Evolutionary conservation across 2,329 filamentous ascomycete species (phyloP).

Genomic region (Beauveria rudraprayagi): DNA sequence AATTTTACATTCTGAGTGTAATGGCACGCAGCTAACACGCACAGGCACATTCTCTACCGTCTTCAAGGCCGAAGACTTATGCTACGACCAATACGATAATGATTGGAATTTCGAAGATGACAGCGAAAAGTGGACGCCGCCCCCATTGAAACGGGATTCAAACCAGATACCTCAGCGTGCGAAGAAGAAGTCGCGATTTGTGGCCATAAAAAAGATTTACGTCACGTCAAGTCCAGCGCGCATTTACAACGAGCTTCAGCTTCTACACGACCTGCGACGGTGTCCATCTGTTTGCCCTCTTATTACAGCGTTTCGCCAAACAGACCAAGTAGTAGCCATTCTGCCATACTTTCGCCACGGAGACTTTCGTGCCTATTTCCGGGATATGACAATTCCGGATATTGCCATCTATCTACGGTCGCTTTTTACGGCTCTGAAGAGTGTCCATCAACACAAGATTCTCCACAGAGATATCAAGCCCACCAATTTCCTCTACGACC

Average conservation of each 20-base stretch:
- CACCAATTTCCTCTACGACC: conserved; percentile 94
- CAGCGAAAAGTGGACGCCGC: conserved; percentile 59
- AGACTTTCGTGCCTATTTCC: conserved; percentile 92
- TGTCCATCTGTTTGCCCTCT: conserved; percentile 85
- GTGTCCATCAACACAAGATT: conserved; percentile 77
- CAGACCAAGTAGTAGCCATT: conserved; percentile 91
- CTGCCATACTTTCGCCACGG: conserved; percentile 92
- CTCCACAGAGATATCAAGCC: conserved; percentile 95
- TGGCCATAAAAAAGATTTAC: conserved; percentile 99
- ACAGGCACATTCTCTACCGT: conserved; percentile 97
- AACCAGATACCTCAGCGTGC: conserved; percentile 28
- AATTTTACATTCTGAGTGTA: background rate
- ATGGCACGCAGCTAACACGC: conserved; percentile 12
- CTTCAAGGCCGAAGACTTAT: conserved; percentile 93
- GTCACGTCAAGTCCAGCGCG: conserved; percentile 90
- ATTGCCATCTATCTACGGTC: conserved; percentile 86
- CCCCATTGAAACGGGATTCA: conserved; percentile 48
- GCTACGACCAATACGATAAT: conserved; percentile 76
- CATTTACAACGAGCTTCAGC: conserved; percentile 92
- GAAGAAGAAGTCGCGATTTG: conserved; percentile 55
- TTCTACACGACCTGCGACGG: conserved; percentile 77
- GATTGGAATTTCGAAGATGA: conserved; percentile 73
- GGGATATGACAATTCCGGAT: conserved; percentile 76
- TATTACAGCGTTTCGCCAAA: conserved; percentile 91
- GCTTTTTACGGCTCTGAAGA: conserved; percentile 74